A percentile compares a stretch with the other conserved stretches of the same genome.
Evolutionary conservation across 768 basidiomycete genomes (phyloP).

Genomic region (Rhodotorula babjevae): DNA sequence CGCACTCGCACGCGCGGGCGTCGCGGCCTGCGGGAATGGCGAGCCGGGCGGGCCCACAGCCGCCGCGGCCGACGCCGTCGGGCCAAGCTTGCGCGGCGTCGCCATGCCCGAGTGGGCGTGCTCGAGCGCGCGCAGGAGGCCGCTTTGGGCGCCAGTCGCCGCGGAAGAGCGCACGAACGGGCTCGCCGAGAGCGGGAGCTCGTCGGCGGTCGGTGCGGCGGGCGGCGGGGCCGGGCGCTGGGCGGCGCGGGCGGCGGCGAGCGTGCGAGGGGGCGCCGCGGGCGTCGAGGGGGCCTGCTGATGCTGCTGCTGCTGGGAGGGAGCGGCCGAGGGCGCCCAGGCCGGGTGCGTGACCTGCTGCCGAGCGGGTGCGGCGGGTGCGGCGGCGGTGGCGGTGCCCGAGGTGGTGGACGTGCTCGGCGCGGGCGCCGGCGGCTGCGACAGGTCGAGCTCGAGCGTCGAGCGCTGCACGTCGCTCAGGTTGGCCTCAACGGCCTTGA

Average conservation of each 20-base stretch:
- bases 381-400: not conserved
- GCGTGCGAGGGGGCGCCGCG: slow-evolving; percentile 12
- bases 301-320: not conserved
- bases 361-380: not conserved
- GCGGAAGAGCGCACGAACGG: slow-evolving; percentile 27
- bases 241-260: slow-evolving; percentile 7
- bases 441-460: slow-evolving; percentile 16
- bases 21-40: not conserved
- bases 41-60: not conserved
- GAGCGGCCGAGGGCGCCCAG: slow-evolving; percentile 14
- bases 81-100: not conserved
- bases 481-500: slow-evolving; percentile 27
- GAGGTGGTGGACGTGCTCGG: not conserved
- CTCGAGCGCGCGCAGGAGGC: slow-evolving; percentile 23
- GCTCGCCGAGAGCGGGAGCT: slow-evolving; percentile 33
- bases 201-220: not conserved
- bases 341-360: slow-evolving; percentile 29
- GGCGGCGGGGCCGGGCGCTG: slow-evolving; percentile 14
- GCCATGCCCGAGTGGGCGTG: not conserved
- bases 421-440: not conserved
- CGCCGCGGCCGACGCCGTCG: too few species aligned
- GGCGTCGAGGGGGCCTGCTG: not conserved
- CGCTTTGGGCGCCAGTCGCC: not conserved
- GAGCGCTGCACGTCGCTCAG: slow-evolving; percentile 19
- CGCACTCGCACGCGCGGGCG: too few species aligned